Percentiles rank a stretch among this genome's conserved stretches.
Conservation (phyloP, 768 basidiomycete genomes). For the Leccinum subtestaceum region DNA sequence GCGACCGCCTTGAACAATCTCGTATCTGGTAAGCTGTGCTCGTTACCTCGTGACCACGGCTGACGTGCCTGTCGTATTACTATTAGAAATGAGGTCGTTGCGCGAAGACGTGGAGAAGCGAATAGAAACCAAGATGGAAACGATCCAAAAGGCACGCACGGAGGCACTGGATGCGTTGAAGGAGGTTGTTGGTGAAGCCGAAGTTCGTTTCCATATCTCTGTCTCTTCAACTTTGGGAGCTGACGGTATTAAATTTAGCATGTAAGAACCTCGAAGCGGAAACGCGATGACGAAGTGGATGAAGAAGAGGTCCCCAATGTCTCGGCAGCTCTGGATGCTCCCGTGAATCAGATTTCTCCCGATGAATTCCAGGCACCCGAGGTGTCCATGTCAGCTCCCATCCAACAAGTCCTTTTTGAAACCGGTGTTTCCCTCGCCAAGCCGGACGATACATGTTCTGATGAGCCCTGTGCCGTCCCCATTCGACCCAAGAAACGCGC, state of each 20-base stretch:
- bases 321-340: not conserved
- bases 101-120: slow-evolving; percentile 43
- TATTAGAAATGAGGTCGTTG: slow-evolving; percentile 44
- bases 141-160: slow-evolving; percentile 39
- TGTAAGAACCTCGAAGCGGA: slow-evolving; percentile 56
- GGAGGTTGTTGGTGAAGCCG: slow-evolving; percentile 33
- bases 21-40: slow-evolving; percentile 38
- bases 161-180: slow-evolving; percentile 39
- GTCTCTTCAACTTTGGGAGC: slow-evolving; percentile 14
- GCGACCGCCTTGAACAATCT: slow-evolving; percentile 38
- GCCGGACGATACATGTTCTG: not conserved
- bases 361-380: not conserved
- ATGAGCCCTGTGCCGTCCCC: slow-evolving; percentile 7
- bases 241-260: slow-evolving; percentile 25
- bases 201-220: slow-evolving; percentile 23
- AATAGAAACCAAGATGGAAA: slow-evolving; percentile 45
- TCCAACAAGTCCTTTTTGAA: not conserved
- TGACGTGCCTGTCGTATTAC: not conserved
- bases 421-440: not conserved
- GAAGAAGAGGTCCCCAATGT: slow-evolving; percentile 3
- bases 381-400: not conserved
- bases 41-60: not conserved
- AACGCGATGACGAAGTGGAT: slow-evolving; percentile 48
- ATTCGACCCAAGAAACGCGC: slow-evolving; percentile 43
- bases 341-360: not conserved